Evolutionary conservation across 208 protist genomes (phyloP).

Genomic region (Naegleria lovaniensis): DNA sequence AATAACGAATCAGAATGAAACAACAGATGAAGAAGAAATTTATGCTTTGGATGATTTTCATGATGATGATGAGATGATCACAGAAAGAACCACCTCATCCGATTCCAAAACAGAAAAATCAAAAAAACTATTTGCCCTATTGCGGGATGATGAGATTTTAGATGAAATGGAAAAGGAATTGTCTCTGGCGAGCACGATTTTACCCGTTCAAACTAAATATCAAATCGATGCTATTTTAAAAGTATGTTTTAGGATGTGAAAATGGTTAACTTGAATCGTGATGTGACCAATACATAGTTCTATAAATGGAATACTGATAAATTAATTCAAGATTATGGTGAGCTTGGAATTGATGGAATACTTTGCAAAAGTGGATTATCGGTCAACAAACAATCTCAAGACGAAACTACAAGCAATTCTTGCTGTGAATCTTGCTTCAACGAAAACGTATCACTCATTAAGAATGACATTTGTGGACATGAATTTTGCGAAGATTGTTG

Average conservation of each 20-base stretch:
- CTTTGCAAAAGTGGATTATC: background rate
- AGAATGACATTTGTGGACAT: background rate
- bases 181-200: background rate
- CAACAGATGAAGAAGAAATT: background rate
- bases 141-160: background rate
- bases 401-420: background rate
- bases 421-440: background rate
- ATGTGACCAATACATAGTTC: too few species aligned
- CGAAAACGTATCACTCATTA: background rate
- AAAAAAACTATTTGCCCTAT: background rate
- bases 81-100: background rate
- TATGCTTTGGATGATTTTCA: background rate
- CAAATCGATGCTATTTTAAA: background rate
- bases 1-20: too few species aligned
- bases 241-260: background rate
- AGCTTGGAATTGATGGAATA: background rate
- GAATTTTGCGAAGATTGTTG: background rate
- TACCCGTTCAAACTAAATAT: background rate
- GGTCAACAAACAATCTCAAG: background rate
- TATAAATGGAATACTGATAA: constrained; percentile 3
- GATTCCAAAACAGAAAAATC: background rate
- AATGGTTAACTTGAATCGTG: background rate
- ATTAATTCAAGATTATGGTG: constrained; percentile 2
- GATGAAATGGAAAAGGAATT: background rate
- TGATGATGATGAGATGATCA: background rate